These are phyloP conservation scores for Thielaviopsis cerberus DNA, from an alignment of 2,329 filamentous ascomycete genomes.

Conservation along the genomic window DNA sequence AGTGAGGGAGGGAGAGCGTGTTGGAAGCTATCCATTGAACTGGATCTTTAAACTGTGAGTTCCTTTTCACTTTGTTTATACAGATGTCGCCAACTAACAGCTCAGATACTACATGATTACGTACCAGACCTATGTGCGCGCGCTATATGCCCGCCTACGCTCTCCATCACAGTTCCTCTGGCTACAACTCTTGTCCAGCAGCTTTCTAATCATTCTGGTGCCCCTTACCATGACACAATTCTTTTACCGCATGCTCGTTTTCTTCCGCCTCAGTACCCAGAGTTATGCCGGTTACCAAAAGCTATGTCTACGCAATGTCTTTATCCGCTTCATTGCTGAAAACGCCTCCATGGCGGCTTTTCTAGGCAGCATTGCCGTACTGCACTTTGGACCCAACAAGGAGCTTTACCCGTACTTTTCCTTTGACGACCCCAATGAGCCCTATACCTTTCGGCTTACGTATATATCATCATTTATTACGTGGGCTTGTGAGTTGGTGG, in stretches of 20 bases:
- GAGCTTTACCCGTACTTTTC: slow-evolving; percentile 52
- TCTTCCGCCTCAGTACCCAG: slow-evolving; percentile 38
- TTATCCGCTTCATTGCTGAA: slow-evolving; percentile 47
- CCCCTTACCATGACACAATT: slow-evolving; percentile 43
- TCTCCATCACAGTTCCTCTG: slow-evolving; percentile 46
- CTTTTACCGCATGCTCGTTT: slow-evolving; percentile 35
- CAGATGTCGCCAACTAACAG: slow-evolving; percentile 1
- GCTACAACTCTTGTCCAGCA: slow-evolving; percentile 45
- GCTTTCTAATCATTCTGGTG: slow-evolving; percentile 42
- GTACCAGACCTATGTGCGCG: slow-evolving; percentile 53
- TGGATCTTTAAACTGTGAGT: slow-evolving; percentile 53
- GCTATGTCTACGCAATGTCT: slow-evolving; percentile 46
- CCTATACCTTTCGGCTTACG: slow-evolving; percentile 44
- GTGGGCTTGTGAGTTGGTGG: slow-evolving; percentile 47
- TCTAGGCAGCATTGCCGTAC: slow-evolving; percentile 43
- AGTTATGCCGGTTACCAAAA: slow-evolving; percentile 47
- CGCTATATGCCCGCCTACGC: slow-evolving; percentile 48
- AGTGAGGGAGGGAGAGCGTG: slow-evolving; percentile 44
- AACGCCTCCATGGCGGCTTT: slow-evolving; percentile 52
- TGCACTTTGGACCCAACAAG: slow-evolving; percentile 49
- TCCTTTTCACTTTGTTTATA: background rate
- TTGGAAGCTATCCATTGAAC: slow-evolving; percentile 50
- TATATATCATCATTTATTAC: slow-evolving; percentile 45
- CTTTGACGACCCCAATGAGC: slow-evolving; percentile 33
- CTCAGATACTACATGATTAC: slow-evolving; percentile 46